A percentile compares a stretch with the other conserved stretches of the same genome.
phyloP scores from a whole-genome alignment of 192 early-diverging fungal species.

The Coemansia sp. region DNA sequence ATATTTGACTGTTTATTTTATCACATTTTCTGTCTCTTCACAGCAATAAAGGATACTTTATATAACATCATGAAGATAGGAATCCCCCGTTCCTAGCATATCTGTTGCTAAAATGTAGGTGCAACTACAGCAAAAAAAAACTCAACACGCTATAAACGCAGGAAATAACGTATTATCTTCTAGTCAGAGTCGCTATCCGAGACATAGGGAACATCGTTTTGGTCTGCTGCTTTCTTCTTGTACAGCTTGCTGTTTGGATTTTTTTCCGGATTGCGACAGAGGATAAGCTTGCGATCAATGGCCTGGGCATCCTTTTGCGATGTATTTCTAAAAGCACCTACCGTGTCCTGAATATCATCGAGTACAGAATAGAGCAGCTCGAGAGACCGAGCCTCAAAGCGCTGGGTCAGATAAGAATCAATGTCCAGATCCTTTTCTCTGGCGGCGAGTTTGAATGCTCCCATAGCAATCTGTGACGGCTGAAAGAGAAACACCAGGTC shows the following conservation, averaged over 20 bases:
- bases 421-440: slow-evolving; percentile 59
- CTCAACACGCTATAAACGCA: background rate
- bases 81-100: background rate
- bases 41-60: background rate
- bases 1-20: slow-evolving; percentile 7
- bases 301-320: slow-evolving; percentile 56
- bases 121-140: background rate
- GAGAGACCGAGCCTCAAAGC: slow-evolving; percentile 46
- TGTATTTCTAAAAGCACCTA: slow-evolving; percentile 46
- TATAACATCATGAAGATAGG: background rate
- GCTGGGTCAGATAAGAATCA: slow-evolving; percentile 52
- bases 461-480: slow-evolving; percentile 75
- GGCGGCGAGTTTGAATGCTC: slow-evolving; percentile 63
- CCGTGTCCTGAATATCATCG: slow-evolving; percentile 54
- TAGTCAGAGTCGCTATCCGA: slow-evolving; percentile 49
- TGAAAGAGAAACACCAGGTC: slow-evolving; percentile 76
- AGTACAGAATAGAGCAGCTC: slow-evolving; percentile 54
- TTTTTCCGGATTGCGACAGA: slow-evolving; percentile 73
- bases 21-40: background rate
- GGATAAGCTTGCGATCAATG: slow-evolving; percentile 64
- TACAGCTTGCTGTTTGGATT: slow-evolving; percentile 68
- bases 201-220: slow-evolving; percentile 37
- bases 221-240: slow-evolving; percentile 37
- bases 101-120: no score
- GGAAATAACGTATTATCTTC: background rate